These are phyloP conservation scores for Wakefieldia striispora DNA, from an alignment of 768 basidiomycete genomes.

Conservation along the genomic window DNA sequence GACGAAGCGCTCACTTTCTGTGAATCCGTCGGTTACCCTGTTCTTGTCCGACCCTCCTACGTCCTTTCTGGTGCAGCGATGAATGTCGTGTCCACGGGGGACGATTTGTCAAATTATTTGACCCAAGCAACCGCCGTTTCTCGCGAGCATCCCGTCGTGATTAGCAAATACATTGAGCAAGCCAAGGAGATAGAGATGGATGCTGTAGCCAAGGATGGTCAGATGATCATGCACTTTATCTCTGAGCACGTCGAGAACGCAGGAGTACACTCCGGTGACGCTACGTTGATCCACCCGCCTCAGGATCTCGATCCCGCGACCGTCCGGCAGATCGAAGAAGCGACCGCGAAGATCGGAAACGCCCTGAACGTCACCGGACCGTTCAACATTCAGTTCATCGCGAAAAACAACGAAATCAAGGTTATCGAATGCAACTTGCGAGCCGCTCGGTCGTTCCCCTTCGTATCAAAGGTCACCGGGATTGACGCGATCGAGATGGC, in stretches of 20 bases:
- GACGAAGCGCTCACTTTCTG: slow-evolving; percentile 89
- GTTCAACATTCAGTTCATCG: slow-evolving; percentile 99
- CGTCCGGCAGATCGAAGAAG: slow-evolving; percentile 93
- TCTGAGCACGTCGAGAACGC: slow-evolving; percentile 99
- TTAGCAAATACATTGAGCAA: slow-evolving; percentile 98
- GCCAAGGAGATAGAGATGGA: slow-evolving; percentile 99
- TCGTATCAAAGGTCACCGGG: slow-evolving; percentile 98
- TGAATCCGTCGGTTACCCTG: slow-evolving; percentile 90
- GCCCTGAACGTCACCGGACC: slow-evolving; percentile 98
- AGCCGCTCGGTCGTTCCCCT: slow-evolving; percentile 96
- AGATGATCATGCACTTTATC: slow-evolving; percentile 99
- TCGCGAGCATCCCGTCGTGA: slow-evolving; percentile 94
- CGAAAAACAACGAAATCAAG: slow-evolving; percentile 99
- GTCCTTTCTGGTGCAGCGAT: slow-evolving; percentile 99
- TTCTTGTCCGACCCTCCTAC: slow-evolving; percentile 95
- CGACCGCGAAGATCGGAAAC: slow-evolving; percentile 95
- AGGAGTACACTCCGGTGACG: slow-evolving; percentile 98
- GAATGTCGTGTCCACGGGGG: slow-evolving; percentile 95
- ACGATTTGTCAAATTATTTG: slow-evolving; percentile 90
- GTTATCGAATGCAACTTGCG: slow-evolving; percentile 99
- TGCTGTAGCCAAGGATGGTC: slow-evolving; percentile 93
- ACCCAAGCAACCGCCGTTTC: slow-evolving; percentile 96
- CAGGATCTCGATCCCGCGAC: slow-evolving; percentile 98
- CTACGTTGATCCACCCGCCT: slow-evolving; percentile 95
- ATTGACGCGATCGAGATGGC: slow-evolving; percentile 99